Percentiles rank a stretch among this genome's conserved stretches.
These are phyloP conservation scores for Fistulifera pelliculosa DNA, from an alignment of 108 stramenopile genomes.

Conservation along the genomic window DNA sequence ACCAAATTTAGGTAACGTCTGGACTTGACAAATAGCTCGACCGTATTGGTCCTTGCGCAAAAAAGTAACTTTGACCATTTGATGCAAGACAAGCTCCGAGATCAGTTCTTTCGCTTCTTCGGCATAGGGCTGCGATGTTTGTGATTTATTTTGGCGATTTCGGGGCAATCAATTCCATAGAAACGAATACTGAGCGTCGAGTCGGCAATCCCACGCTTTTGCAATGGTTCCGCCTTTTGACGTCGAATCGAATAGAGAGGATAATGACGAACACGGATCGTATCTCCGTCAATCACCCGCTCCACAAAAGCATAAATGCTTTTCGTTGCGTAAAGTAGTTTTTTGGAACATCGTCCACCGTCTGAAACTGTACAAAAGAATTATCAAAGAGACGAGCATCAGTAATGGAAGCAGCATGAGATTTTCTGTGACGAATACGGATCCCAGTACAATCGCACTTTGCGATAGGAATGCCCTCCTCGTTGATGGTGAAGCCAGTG, in stretches of 20 bases:
- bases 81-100: conserved; percentile 16
- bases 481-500: too few species aligned
- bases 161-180: conserved; percentile 59
- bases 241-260: conserved; percentile 11
- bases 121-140: conserved; percentile 33
- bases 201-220: conserved; percentile 19
- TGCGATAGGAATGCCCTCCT: too few species aligned
- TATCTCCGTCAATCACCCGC: conserved; percentile 60
- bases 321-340: conserved; percentile 17
- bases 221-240: conserved; percentile 16
- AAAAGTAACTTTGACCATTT: conserved; percentile 41
- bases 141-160: conserved; percentile 30
- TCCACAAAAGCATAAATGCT: conserved; percentile 40
- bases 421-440: too few species aligned
- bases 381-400: background rate
- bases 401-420: too few species aligned
- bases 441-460: too few species aligned
- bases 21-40: conserved; percentile 35
- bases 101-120: conserved; percentile 44
- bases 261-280: conserved; percentile 34
- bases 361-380: conserved; percentile 28
- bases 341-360: conserved; percentile 45
- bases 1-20: conserved; percentile 11
- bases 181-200: conserved; percentile 43
- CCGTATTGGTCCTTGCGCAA: conserved; percentile 49